Evolutionary conservation across 2,329 filamentous ascomycete species (phyloP), one percentile per base, ranked within the genome.

Genomic region (Penicillium polonicum): DNA sequence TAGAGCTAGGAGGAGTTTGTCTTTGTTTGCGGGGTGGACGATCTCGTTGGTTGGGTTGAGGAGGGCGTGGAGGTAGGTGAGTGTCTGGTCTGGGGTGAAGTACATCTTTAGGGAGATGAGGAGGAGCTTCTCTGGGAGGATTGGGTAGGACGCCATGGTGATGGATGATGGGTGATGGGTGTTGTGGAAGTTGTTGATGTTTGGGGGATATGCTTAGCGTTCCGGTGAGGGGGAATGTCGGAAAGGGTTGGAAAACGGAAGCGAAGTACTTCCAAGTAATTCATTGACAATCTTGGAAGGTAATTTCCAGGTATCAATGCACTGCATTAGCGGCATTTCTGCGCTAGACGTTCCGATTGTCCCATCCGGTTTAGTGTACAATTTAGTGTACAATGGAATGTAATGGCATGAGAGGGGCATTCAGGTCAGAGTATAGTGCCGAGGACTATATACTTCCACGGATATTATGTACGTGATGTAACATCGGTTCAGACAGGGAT

Each of bases 1-100:
- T 65, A 93, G 77, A 74, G 92, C 92, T 65, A 93, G 80, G 72
- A 91, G 87, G 59, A 90, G 74, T 50, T 83, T 77, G 31, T 81
- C 74, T 15, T 78, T 71, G 51, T 78, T 71, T 31, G 75, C 70
- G 21, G 77, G 68, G 4, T 77, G 69, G 35, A 78, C 69, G 25
- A 79, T 74, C 21, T 79, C 71, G 39, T 79, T 70, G 72, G 83
- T 70, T 9, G 78, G 78, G 31, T 76, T 63, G 15, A 84, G 74
- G 17, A 88, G 72, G 7, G 75, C 74, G 50, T 73, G 64, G 69
- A 84, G 76, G 69, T 87, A 88, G 55, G 79, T 68, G 45, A 81
- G 76, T 1, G 89, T 92, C 60, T 81, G 69, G 23, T 66, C 60
- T 5, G 71, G 71, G 49, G 67, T 65, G 43, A 73, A 73, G 62